Evolutionary conservation across 2,329 filamentous ascomycete genomes (phyloP).

Genomic region (Phyllosticta citribraziliensis): DNA sequence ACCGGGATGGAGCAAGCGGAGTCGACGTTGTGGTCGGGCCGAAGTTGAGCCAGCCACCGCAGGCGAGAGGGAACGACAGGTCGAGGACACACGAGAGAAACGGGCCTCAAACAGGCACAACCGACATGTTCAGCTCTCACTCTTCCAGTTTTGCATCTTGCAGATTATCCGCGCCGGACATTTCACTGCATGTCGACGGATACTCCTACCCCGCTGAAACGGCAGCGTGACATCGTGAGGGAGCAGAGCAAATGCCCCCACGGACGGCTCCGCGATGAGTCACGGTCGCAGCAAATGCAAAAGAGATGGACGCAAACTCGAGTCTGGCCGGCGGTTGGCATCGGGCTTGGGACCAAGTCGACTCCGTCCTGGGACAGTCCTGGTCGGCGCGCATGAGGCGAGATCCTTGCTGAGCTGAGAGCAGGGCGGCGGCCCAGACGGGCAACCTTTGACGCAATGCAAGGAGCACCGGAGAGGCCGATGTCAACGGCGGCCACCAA

Average conservation of each 20-base stretch:
- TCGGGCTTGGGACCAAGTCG: conserved; percentile 8
- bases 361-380: background rate
- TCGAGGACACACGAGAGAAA: background rate
- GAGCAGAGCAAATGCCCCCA: background rate
- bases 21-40: background rate
- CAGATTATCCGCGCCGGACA: background rate
- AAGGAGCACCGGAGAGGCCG: conserved; percentile 9
- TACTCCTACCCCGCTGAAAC: background rate
- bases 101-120: background rate
- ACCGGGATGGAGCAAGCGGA: background rate
- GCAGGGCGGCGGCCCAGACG: conserved; percentile 2
- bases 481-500: conserved; percentile 3
- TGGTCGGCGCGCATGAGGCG: background rate
- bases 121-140: background rate
- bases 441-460: conserved; percentile 4
- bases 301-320: background rate
- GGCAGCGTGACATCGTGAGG: background rate
- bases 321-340: background rate
- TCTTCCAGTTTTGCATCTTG: background rate
- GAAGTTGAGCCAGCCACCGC: background rate
- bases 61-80: background rate
- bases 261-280: background rate
- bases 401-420: conserved; percentile 9
- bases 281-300: background rate
- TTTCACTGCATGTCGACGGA: background rate